Base-by-base conservation (phyloP, 805 yeast species). In the Lipomyces chichibuensis region DNA sequence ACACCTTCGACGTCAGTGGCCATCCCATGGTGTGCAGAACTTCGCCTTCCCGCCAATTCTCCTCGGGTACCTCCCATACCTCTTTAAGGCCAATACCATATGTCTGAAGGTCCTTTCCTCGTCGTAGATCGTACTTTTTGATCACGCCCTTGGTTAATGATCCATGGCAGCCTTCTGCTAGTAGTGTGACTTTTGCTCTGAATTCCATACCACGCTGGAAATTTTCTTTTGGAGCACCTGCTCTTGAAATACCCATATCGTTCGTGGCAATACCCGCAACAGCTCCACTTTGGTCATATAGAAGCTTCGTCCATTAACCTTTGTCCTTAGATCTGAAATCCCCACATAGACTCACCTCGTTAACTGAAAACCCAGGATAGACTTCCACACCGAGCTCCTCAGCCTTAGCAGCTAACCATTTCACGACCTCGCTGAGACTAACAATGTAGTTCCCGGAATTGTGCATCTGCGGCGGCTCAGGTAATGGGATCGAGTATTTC, bases 131-230 rank as follows among this genome's bases (percentile, higher is more conserved):
- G 78, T 80, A 94, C 73, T 88, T 86, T 63, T 83, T 80, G 62
- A 94, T 88, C 0, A 86, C 88, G 75, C 89, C 85, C 76, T 95
- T 94, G 13, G 93, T 83, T 63, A 95, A 81, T 0, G 97, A 92
- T 0, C 99, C 99, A 78, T 93, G 98, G 76, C 99, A 95, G n/a
- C 99, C 99, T 80, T 95, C 99, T 4, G 97, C 97, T 39, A 95
- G 83, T 20, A 95, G 89, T 0, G 98, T 93, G 67, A 88, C 82
- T 73, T 95, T 86, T 3, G 99, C 91, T 73, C 89, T 95, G 78
- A 95, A 95, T 78, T 92, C 98, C 97, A 95, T 91, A 32, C 99
- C 99, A 71, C 97, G 84, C 78, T 95, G 97, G 78, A 91, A 95
- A n/a, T 85, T 82, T 70, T 85, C 90, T 74, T 88, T 90, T 37